A percentile compares a stretch with the other conserved stretches of the same genome.
Evolutionary conservation across 495 filamentous ascomycete genomes (phyloP).

Genomic region (Aspergillus cavernicola): DNA sequence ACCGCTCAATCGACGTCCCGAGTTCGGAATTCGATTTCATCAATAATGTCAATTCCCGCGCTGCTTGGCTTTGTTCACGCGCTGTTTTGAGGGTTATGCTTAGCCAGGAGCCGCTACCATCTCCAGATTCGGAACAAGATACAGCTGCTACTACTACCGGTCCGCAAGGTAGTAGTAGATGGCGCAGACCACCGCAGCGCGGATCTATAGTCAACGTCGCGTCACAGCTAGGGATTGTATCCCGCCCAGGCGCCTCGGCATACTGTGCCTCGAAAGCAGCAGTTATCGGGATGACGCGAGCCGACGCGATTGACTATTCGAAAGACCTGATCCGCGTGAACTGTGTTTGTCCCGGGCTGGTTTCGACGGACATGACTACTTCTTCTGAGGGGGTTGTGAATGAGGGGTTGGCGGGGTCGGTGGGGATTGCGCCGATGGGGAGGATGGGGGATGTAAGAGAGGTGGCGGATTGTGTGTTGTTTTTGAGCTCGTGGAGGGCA

Average conservation of each 20-base stretch:
- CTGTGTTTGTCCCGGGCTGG: slow-evolving; percentile 51
- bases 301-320: slow-evolving; percentile 52
- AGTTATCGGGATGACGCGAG: slow-evolving; percentile 41
- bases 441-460: slow-evolving; percentile 48
- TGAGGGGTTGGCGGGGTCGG: slow-evolving; percentile 30
- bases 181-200: slow-evolving; percentile 28
- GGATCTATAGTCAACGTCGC: slow-evolving; percentile 53
- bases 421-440: slow-evolving; percentile 48
- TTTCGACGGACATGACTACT: slow-evolving; percentile 30
- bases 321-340: slow-evolving; percentile 48
- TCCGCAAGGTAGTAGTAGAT: too few relatives aligned
- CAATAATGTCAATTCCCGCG: slow-evolving; percentile 50
- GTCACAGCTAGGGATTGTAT: slow-evolving; percentile 51
- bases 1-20: slow-evolving; percentile 34
- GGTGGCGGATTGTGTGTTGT: slow-evolving; percentile 48
- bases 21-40: slow-evolving; percentile 45
- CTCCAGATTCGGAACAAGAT: too few relatives aligned
- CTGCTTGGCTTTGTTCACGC: slow-evolving; percentile 48
- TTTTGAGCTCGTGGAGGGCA: slow-evolving; percentile 44
- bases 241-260: slow-evolving; percentile 39
- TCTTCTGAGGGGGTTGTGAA: slow-evolving; percentile 23
- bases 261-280: slow-evolving; percentile 49
- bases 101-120: slow-evolving; percentile 42
- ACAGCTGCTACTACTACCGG: too few relatives aligned
- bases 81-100: slow-evolving; percentile 48